Percentiles rank a stretch among this genome's conserved stretches.
Conservation (phyloP, 495 filamentous ascomycete genomes). For the Chaetomium fimeti region DNA sequence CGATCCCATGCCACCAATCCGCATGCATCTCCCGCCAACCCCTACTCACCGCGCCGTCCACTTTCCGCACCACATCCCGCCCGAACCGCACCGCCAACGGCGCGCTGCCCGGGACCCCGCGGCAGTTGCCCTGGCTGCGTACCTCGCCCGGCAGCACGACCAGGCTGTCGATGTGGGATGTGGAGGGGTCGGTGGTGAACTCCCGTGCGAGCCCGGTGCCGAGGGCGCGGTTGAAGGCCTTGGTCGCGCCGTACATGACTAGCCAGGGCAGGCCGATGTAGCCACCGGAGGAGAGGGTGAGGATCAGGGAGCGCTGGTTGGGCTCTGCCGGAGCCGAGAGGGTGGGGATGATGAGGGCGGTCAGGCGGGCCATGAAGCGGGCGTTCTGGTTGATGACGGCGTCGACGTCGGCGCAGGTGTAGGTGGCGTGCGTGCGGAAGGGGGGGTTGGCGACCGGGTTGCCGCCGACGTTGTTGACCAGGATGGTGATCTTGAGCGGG, state of each 20-base stretch:
- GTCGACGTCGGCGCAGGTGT: slow-evolving; percentile 31
- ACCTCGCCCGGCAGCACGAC: slow-evolving; percentile 28
- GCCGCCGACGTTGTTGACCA: slow-evolving; percentile 38
- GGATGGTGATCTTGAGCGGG: slow-evolving; percentile 30
- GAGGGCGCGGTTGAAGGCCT: slow-evolving; percentile 35
- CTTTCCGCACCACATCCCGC: slow-evolving; percentile 20
- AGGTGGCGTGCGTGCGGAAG: slow-evolving; percentile 27
- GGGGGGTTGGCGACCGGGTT: slow-evolving; percentile 27
- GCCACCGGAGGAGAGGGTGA: slow-evolving; percentile 35
- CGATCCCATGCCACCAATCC: slow-evolving; percentile 22
- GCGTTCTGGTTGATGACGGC: slow-evolving; percentile 36
- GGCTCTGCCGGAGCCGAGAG: slow-evolving; percentile 21
- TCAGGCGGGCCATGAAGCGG: slow-evolving; percentile 42
- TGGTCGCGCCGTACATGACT: slow-evolving; percentile 32
- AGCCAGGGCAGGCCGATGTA: slow-evolving; percentile 34
- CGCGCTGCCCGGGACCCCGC: slow-evolving; percentile 16
- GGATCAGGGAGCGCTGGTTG: slow-evolving; percentile 20
- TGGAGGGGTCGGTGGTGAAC: slow-evolving; percentile 25
- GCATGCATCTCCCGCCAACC: slow-evolving; percentile 24
- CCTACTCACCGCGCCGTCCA: slow-evolving; percentile 19
- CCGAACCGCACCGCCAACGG: slow-evolving; percentile 23
- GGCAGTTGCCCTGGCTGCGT: slow-evolving; percentile 25
- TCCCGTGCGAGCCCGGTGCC: slow-evolving; percentile 27
- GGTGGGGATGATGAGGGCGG: slow-evolving; percentile 32
- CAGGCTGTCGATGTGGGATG: slow-evolving; percentile 27